Evolutionary conservation across 2,329 filamentous ascomycete genomes (phyloP).

Genomic region (Westerdykella ornata): DNA sequence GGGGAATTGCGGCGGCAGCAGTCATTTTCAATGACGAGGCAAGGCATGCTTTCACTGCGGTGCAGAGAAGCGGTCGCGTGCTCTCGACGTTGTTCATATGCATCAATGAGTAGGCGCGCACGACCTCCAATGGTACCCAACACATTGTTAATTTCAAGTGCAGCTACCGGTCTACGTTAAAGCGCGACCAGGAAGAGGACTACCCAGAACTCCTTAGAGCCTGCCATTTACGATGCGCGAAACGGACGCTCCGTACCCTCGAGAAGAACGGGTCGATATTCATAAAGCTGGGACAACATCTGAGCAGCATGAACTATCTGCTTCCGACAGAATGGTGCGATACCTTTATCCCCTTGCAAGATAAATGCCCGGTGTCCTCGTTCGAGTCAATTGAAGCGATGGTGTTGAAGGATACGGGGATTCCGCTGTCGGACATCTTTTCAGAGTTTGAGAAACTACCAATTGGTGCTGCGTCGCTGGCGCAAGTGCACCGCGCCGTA

Average conservation of each 20-base stretch:
- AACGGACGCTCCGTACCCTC: constrained; percentile 75
- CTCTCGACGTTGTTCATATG: constrained; percentile 66
- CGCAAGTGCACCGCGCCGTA: constrained; percentile 86
- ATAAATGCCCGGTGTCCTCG: constrained; percentile 89
- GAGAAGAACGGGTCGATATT: constrained; percentile 98
- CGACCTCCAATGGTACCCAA: not conserved
- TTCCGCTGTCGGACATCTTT: constrained; percentile 73
- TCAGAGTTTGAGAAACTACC: constrained; percentile 73
- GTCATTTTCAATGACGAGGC: constrained; percentile 58
- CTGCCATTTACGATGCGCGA: constrained; percentile 88
- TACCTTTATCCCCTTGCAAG: constrained; percentile 92
- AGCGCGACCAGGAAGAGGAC: constrained; percentile 58
- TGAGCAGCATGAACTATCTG: constrained; percentile 94
- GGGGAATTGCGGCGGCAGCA: constrained; percentile 37
- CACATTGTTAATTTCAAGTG: not conserved
- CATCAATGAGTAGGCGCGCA: constrained; percentile 70
- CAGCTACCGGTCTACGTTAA: constrained; percentile 84
- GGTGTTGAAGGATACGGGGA: constrained; percentile 77
- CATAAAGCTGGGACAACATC: constrained; percentile 92
- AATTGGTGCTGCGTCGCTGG: constrained; percentile 87
- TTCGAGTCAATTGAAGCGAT: constrained; percentile 79
- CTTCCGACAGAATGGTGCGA: constrained; percentile 87
- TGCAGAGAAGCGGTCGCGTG: constrained; percentile 72
- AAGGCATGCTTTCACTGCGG: constrained; percentile 67
- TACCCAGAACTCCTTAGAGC: constrained; percentile 63